Evolutionary conservation across 306 rosid genomes (phyloP).

Genomic region (Trichosanthes truncata): DNA sequence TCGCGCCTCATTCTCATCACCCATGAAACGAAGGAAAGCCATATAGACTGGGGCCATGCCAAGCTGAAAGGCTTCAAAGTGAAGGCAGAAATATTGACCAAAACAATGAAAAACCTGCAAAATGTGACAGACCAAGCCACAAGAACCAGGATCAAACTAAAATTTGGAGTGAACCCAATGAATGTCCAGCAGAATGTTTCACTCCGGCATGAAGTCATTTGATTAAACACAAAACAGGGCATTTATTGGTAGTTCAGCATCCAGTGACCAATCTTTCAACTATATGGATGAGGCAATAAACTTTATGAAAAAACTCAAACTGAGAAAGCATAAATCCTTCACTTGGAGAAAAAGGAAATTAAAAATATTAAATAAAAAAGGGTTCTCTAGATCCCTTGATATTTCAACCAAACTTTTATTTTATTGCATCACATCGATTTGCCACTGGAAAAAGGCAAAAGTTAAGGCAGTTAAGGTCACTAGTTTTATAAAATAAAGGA

Average conservation of each 20-base stretch:
- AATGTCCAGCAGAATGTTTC: not conserved
- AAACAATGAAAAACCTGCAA: conserved; percentile 96
- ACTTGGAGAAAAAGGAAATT: not conserved
- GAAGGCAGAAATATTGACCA: conserved; percentile 97
- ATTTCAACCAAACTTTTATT: not conserved
- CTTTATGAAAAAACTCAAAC: not conserved
- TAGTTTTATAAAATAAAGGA: not conserved
- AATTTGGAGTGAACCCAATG: not conserved
- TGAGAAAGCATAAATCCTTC: not conserved
- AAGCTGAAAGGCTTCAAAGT: conserved; percentile 98
- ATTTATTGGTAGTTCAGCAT: not conserved
- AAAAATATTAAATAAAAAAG: not conserved
- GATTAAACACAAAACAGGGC: not conserved
- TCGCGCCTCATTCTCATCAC: conserved; percentile 90
- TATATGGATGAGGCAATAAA: not conserved
- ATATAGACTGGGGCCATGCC: conserved; percentile 97
- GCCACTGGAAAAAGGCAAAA: not conserved
- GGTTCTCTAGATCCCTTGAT: not conserved
- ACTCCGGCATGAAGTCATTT: not conserved
- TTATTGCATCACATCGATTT: not conserved
- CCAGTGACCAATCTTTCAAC: not conserved
- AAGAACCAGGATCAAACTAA: conserved; percentile 13
- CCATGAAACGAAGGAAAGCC: conserved; percentile 99
- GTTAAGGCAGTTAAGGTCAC: not conserved
- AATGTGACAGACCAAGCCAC: conserved; percentile 13